Base-by-base conservation (phyloP, 2,329 filamentous ascomycete genomes). In the Cyanodermella asteris region DNA sequence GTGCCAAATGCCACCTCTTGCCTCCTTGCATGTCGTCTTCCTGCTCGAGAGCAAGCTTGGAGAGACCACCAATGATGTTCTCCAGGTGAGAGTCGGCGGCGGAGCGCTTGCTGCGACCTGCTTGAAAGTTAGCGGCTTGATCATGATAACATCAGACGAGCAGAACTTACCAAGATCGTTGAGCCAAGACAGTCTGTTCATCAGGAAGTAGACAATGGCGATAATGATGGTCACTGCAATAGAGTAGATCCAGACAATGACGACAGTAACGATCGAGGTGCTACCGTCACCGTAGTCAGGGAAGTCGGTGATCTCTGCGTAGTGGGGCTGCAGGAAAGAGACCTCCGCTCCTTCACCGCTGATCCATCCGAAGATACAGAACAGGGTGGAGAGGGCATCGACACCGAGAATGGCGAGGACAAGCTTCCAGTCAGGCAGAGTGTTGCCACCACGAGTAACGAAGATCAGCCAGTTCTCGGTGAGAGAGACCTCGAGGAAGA, bases 381-480 rank as follows among this genome's bases (percentile, higher is more conserved):
- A 80, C 41, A 78, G 55, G 28, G 72, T 77, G 18, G 73, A 66
- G 15, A 78, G 49, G 25, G 65, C 61, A 45, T 78, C 73, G 41
- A 80, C 73, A 45, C 63, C 57, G 36, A 73, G 54, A 46, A 78
- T 78, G 38, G 73, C 73, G 34, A 53, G 56, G 32, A 78, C 59
- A 27, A 80, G 56, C 51, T 78, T 72, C 66, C 69, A 75, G 3
- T 71, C 75, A 31, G 73, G 73, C 56, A 64, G 72, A 15, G 73
- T 78, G 50, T 68, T 60, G 38, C 64, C 68, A 43, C 73, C 78
- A 66, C 80, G 80, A 41, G 80, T 91, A 55, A 91, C 84, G 64
- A 91, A 91, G 56, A 91, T 91, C 30, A 91, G 67, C 80, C 80
- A 91, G 62, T 91, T 91, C 66, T 91, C 78, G 40, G 80, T 82